A percentile compares a stretch with the other conserved stretches of the same genome.
These are phyloP conservation scores for Pistacia atlantica DNA, from an alignment of 345 rosid species.

Conservation along the genomic window DNA sequence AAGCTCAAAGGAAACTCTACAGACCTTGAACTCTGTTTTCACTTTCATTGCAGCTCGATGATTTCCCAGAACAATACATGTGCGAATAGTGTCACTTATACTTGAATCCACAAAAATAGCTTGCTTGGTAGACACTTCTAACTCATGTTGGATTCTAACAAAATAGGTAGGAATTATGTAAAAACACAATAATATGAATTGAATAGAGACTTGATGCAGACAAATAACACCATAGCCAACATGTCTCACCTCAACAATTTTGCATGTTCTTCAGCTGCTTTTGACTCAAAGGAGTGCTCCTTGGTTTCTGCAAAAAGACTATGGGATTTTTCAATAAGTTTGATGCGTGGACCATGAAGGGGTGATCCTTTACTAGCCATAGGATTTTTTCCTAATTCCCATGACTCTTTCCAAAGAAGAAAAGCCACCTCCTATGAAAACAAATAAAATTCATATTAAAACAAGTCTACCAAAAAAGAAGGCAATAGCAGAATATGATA, in stretches of 20 bases:
- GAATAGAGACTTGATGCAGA: background rate
- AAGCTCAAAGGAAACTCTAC: constrained; percentile 18
- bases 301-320: constrained; percentile 81
- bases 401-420: constrained; percentile 96
- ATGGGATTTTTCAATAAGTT: constrained; percentile 80
- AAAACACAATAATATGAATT: background rate
- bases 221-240: background rate
- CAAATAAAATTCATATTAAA: constrained; percentile 13
- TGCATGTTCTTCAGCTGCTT: constrained; percentile 98
- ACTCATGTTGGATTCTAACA: constrained; percentile 88
- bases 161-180: background rate
- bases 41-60: constrained; percentile 72
- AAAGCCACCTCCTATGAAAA: constrained; percentile 80
- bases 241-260: constrained; percentile 74
- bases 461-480: background rate
- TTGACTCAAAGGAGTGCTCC: constrained; percentile 90
- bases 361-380: constrained; percentile 98
- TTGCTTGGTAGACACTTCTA: constrained; percentile 91
- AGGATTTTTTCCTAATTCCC: constrained; percentile 89
- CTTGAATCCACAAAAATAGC: constrained; percentile 97
- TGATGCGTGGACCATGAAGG: constrained; percentile 95
- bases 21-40: constrained; percentile 73
- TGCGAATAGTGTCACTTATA: constrained; percentile 95
- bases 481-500: background rate
- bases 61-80: constrained; percentile 88